Evolutionary conservation across 140 eudicot genomes (phyloP), one percentile per base, ranked within the genome.

Genomic region (Anethum foeniculum): DNA sequence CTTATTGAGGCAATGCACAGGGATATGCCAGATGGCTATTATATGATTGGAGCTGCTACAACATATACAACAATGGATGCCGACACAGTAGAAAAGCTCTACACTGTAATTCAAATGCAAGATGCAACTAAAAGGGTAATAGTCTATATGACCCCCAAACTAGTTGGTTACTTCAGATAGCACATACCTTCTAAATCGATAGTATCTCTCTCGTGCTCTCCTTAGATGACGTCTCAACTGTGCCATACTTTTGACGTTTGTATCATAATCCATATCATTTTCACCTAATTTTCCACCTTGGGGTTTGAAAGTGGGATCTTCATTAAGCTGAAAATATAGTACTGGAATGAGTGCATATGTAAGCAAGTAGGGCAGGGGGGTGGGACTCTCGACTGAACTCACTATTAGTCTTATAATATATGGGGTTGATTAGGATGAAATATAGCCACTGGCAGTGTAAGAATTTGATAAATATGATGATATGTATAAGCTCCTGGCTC

Each of bases 271-370:
- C 98, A 93, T 93, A 79, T 93, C 98, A 87, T 88, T 91, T 91
- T 93, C 98, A 47, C 98, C 97, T 78, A 93, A 83, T 52, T 86
- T 85, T 71, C 98, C 98, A 36, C 98, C 98, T 93, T 93, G 98
- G 28, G 97, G 98, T 79, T 91, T 93, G 72, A 93, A 93, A 76
- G 97, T 85, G 19, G 98, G 97, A 79, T 93, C 98, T 88, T 90
- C 97, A 58, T 77, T 83, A 43, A 93, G 90, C 97, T 91, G 84
- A 41, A 36, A 80, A 1, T 80, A 38, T 13, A 30, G 43, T 46
- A 47, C 43, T 14, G n/a, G 38, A n/a, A 74, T 74, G 30, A 44
- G 58, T 74, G 36, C 54, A 43, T 12, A n/a, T 7, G 32, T 75
- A 30, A 75, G 58, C 7, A 46, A 75, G 72, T 65, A 65, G 25